Evolutionary conservation across 2,329 filamentous ascomycete genomes (phyloP), one percentile per base, ranked within the genome.

Genomic region (Botrytis tulipae): DNA sequence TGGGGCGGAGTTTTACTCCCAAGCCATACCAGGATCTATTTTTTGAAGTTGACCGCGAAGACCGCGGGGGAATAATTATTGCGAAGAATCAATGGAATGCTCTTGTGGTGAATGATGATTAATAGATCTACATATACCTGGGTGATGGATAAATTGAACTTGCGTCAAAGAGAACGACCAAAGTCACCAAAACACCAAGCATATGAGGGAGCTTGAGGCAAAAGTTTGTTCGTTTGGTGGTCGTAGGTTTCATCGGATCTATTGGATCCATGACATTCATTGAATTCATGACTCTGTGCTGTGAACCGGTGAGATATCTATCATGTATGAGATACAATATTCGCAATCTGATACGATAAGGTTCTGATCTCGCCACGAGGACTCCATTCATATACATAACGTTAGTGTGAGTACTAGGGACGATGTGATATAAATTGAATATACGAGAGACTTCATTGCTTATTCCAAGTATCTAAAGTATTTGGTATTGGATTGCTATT

Each of bases 31-130:
- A 40, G 71, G 71, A 70, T 73, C 22, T 61, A 70, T 62, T 73
- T 73, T 73, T 70, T 70, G 37, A 25, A 46, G 4, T 73, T 70
- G 57, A 73, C 65, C 71, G 71, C 65, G 61, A 67, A 57, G 66
- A 67, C 66, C 71, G 71, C 71, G 66, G 66, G 65, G 65, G 44
- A 70, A 73, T 60, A 32, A 46, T 29, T 44, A 22, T 29, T 22
- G 18, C 22, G 9, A 20, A 1, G 18, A 65, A 32, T n/a, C 51
- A 54, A 54, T 54, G 7, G 51, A 12, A 46, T 16, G 9, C 61
- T 2, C 29, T 44, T 0, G 20, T 60, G 20, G 22, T 37, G 57
- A 12, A 60, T 60, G 32, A 14, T 60, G 57, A 60, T 14, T 63
- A 20, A 63, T 18, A 8, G 37, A 62, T 62, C 51, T 18, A 54